phyloP scores from a whole-genome alignment of 1,284 basidiomycete genomes.

The Malassezia slooffiae region DNA sequence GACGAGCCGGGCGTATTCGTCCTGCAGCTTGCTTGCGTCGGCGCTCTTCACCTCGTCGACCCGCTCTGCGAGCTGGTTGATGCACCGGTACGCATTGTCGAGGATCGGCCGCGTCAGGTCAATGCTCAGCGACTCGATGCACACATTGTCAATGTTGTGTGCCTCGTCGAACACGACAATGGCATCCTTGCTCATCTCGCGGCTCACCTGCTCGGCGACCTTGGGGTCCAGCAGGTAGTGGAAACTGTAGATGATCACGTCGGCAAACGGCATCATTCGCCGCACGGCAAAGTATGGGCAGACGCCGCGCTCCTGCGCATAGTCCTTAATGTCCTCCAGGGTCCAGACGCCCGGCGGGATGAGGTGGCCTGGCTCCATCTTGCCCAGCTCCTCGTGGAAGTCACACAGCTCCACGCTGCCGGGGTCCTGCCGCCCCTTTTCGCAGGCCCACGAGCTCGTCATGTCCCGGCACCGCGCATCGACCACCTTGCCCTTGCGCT shows the following conservation, averaged over 20 bases:
- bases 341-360: constrained; percentile 87
- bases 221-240: constrained; percentile 98
- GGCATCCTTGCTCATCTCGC: constrained; percentile 90
- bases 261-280: constrained; percentile 91
- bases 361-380: constrained; percentile 70
- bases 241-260: constrained; percentile 96
- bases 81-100: constrained; percentile 82
- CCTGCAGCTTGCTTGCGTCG: constrained; percentile 84
- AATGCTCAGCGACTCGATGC: constrained; percentile 95
- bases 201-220: constrained; percentile 96
- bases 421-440: constrained; percentile 74
- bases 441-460: constrained; percentile 72
- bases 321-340: constrained; percentile 79
- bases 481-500: constrained; percentile 95
- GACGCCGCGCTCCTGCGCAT: constrained; percentile 71
- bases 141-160: constrained; percentile 99
- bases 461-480: constrained; percentile 94
- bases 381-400: constrained; percentile 81
- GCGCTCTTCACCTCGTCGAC: constrained; percentile 95
- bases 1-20: constrained; percentile 93
- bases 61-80: constrained; percentile 73
- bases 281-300: constrained; percentile 97
- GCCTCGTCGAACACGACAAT: constrained; percentile 99
- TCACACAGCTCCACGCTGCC: constrained; percentile 84
- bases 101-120: constrained; percentile 98